Conservation (phyloP, 345 rosid genomes). For the Lenwebbia sp. region DNA sequence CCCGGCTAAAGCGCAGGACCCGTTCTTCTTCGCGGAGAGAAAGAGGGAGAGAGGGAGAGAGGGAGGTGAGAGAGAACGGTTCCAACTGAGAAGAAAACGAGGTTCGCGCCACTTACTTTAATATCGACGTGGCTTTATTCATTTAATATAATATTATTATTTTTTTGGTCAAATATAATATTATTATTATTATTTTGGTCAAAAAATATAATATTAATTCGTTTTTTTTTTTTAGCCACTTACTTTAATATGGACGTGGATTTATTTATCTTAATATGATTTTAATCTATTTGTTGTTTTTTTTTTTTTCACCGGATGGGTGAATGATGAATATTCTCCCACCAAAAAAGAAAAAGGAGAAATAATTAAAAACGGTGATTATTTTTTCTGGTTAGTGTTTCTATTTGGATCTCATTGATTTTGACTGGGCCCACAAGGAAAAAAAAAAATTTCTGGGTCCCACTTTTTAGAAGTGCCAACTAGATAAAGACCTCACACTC, state of each 20-base stretch:
- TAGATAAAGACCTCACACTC: not conserved
- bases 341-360: not conserved
- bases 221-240: constrained; percentile 26
- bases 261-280: not conserved
- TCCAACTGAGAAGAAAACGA: constrained; percentile 4
- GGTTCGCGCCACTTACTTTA: constrained; percentile 75
- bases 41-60: not conserved
- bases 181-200: not conserved
- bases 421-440: not conserved
- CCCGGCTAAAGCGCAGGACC: too few relatives aligned
- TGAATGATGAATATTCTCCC: not conserved
- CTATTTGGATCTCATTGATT: not conserved
- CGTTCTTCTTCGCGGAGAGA: not conserved
- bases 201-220: not conserved
- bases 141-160: not conserved
- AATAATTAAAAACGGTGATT: not conserved
- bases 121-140: not conserved
- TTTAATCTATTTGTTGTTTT: not conserved
- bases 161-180: not conserved
- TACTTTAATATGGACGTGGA: constrained; percentile 5
- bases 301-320: not conserved
- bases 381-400: not conserved
- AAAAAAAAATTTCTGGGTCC: not conserved
- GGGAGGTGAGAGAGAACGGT: constrained; percentile 6
- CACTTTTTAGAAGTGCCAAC: not conserved